A percentile compares a stretch with the other conserved stretches of the same genome.
Evolutionary conservation across 2,329 filamentous ascomycete genomes (phyloP).

Genomic region (Penicillium sp.): DNA sequence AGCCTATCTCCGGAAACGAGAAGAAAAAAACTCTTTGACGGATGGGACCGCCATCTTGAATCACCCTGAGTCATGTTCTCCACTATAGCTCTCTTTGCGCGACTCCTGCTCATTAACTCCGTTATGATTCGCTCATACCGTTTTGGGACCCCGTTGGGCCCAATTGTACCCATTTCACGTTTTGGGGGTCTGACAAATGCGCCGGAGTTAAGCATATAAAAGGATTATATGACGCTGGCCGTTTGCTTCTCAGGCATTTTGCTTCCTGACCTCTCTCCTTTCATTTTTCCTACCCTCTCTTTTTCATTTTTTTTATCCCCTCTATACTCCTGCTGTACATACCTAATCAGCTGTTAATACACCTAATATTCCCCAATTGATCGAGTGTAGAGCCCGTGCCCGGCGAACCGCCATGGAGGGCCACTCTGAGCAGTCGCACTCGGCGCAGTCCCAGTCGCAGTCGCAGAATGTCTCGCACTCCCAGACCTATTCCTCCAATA

Average conservation of each 20-base stretch:
- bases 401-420: constrained; percentile 21
- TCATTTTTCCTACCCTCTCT: neutral
- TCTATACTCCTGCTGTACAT: constrained; percentile 11
- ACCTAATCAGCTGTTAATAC: constrained; percentile 12
- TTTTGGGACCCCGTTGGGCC: neutral
- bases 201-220: constrained; percentile 1
- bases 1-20: constrained; percentile 16
- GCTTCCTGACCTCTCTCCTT: neutral
- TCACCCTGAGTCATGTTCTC: constrained; percentile 24
- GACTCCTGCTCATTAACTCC: neutral
- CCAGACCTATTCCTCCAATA: constrained; percentile 3
- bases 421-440: constrained; percentile 12
- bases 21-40: constrained; percentile 5
- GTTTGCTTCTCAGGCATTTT: neutral
- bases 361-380: constrained; percentile 9
- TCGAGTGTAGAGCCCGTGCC: constrained; percentile 7
- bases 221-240: neutral
- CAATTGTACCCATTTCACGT: too few species aligned
- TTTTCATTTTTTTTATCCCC: neutral
- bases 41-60: constrained; percentile 8
- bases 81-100: constrained; percentile 13
- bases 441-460: neutral
- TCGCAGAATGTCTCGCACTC: constrained; percentile 15
- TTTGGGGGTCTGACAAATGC: constrained; percentile 8
- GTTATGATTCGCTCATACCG: neutral